Conservation (phyloP, 345 rosid species). For the Lepidium aucheri region DNA sequence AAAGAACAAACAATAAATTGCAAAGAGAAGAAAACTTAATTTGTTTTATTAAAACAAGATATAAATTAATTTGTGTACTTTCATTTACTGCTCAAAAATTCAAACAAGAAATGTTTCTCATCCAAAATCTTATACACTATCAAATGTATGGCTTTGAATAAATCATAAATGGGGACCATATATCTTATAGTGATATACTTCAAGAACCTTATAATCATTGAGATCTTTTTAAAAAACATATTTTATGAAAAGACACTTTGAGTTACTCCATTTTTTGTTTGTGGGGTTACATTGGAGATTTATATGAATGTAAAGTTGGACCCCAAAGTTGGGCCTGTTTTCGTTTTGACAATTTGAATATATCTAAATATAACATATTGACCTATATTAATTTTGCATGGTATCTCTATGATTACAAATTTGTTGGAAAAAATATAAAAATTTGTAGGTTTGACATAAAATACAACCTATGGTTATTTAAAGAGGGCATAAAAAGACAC, state of each 20-base stretch:
- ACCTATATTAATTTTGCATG: slow-evolving; percentile 4
- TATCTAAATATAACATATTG: neutral
- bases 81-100: neutral
- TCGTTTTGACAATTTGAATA: slow-evolving; percentile 6
- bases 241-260: slow-evolving; percentile 1
- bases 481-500: neutral
- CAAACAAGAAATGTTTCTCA: neutral
- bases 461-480: neutral
- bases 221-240: neutral
- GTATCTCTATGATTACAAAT: slow-evolving; percentile 3
- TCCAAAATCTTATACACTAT: slow-evolving; percentile 6
- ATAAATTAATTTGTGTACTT: neutral
- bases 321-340: slow-evolving; percentile 18
- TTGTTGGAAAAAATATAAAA: neutral
- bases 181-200: slow-evolving; percentile 19
- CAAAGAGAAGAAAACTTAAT: neutral
- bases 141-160: slow-evolving; percentile 16
- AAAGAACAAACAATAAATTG: neutral
- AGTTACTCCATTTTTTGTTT: slow-evolving; percentile 15
- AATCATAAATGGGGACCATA: slow-evolving; percentile 25
- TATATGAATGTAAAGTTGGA: slow-evolving; percentile 21
- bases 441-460: slow-evolving; percentile 5
- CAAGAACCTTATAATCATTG: slow-evolving; percentile 23
- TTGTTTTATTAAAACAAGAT: neutral
- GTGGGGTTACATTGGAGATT: slow-evolving; percentile 19